Evolutionary conservation across 1,284 basidiomycete species (phyloP).

Genomic region (Phellopilus nigrolimitatus): DNA sequence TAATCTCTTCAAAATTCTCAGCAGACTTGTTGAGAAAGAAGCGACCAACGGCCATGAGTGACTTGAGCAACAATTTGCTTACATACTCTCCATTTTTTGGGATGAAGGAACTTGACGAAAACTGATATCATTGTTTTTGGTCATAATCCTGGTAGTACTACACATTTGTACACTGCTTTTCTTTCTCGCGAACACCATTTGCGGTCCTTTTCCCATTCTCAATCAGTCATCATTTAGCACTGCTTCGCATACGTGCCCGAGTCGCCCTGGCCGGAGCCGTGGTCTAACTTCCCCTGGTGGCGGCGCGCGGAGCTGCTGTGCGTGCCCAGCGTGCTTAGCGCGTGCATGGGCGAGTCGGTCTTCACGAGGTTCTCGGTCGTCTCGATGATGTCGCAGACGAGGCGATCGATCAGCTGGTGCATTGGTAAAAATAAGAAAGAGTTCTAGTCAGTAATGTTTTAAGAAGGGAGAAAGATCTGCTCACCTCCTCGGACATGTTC

Average conservation of each 20-base stretch:
- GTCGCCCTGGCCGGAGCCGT: slow-evolving; percentile 40
- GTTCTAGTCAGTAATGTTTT: not conserved
- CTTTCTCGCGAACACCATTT: no score
- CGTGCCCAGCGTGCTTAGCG: slow-evolving; percentile 42
- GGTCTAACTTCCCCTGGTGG: slow-evolving; percentile 38
- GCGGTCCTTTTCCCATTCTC: not conserved
- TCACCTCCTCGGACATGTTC: slow-evolving; percentile 56
- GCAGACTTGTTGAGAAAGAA: no score
- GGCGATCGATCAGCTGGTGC: slow-evolving; percentile 56
- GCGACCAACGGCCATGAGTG: no score
- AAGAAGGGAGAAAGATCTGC: not conserved
- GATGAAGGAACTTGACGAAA: no score
- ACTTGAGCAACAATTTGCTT: no score
- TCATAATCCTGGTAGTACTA: no score
- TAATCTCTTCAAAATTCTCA: no score
- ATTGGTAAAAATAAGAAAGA: slow-evolving; percentile 20
- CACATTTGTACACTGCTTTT: no score
- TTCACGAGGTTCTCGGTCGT: slow-evolving; percentile 51
- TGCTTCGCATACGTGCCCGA: slow-evolving; percentile 65
- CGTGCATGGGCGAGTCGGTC: slow-evolving; percentile 44
- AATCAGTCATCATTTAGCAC: slow-evolving; percentile 52
- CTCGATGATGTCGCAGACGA: slow-evolving; percentile 59
- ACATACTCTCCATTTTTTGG: no score
- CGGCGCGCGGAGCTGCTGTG: slow-evolving; percentile 27
- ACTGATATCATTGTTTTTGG: no score